phyloP scores from a whole-genome alignment of 139 green algal genomes.

The Micromonas commoda region DNA sequence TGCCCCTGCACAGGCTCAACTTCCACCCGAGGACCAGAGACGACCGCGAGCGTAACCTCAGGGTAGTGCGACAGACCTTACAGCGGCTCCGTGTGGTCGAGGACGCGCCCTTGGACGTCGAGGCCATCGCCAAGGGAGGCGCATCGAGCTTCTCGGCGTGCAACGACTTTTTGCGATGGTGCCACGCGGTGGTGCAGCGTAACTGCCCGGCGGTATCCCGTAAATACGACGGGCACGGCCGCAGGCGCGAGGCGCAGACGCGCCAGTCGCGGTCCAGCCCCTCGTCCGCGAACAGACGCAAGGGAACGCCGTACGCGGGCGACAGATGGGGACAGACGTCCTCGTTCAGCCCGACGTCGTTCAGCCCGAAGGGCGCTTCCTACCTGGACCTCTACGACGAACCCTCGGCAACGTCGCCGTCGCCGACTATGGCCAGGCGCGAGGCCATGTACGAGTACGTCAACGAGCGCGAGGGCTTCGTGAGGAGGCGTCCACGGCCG shows the following conservation, averaged over 20 bases:
- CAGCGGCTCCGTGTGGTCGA: background rate
- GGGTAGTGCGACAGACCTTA: background rate
- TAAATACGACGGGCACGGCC: background rate
- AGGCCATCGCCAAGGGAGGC: background rate
- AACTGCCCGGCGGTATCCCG: background rate
- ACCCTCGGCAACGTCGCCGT: no score
- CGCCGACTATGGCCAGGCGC: no score
- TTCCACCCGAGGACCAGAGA: background rate
- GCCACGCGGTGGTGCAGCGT: background rate
- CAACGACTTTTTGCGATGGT: constrained; percentile 20
- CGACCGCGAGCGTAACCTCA: constrained; percentile 8
- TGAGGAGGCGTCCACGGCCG: no score
- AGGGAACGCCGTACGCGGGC: no score
- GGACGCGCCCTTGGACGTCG: background rate
- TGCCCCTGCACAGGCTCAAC: constrained; percentile 6
- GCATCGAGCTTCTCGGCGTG: background rate
- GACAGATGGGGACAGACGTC: no score
- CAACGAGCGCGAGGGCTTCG: no score
- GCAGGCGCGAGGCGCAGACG: background rate
- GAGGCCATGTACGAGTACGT: no score
- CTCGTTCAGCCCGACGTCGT: no score
- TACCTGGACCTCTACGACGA: no score
- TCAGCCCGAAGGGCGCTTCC: no score
- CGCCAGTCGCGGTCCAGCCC: no score
- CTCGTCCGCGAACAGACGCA: no score